Conservation (phyloP, 2,329 filamentous ascomycete genomes). For the Mollisia scopiformis region DNA sequence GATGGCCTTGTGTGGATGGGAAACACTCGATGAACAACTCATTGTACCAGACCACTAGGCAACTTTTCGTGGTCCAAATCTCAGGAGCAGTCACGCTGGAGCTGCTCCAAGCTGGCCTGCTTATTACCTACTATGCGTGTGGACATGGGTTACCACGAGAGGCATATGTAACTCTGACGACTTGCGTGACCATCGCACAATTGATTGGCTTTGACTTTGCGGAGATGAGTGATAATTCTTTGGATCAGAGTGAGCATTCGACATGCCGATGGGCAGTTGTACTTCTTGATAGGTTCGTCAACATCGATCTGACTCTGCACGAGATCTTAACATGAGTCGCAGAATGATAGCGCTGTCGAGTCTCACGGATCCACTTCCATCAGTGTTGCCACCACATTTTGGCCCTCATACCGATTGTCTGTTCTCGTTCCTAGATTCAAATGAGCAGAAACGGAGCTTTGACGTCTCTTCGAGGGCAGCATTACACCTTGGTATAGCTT, state of each 20-base stretch:
- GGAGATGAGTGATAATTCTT: neutral
- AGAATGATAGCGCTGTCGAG: conserved; percentile 2
- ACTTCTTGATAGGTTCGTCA: conserved; percentile 3
- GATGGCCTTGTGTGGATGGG: neutral
- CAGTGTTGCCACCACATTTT: neutral
- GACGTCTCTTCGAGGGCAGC: neutral
- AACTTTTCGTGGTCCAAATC: neutral
- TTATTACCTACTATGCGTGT: conserved; percentile 1
- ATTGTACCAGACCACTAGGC: neutral
- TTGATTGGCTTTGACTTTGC: neutral
- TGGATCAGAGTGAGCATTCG: neutral
- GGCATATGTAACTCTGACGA: neutral
- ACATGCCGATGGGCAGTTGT: neutral
- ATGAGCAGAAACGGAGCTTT: neutral
- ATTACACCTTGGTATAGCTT: neutral
- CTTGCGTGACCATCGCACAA: neutral
- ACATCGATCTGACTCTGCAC: neutral
- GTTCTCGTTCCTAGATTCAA: neutral
- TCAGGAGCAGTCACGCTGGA: neutral
- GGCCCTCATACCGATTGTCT: neutral
- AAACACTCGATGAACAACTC: neutral
- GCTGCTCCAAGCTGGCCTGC: neutral
- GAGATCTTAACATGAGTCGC: neutral
- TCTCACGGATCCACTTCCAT: neutral
- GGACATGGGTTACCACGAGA: conserved; percentile 1